Base-by-base conservation (phyloP, 345 rosid species). In the Brassica juncea region DNA sequence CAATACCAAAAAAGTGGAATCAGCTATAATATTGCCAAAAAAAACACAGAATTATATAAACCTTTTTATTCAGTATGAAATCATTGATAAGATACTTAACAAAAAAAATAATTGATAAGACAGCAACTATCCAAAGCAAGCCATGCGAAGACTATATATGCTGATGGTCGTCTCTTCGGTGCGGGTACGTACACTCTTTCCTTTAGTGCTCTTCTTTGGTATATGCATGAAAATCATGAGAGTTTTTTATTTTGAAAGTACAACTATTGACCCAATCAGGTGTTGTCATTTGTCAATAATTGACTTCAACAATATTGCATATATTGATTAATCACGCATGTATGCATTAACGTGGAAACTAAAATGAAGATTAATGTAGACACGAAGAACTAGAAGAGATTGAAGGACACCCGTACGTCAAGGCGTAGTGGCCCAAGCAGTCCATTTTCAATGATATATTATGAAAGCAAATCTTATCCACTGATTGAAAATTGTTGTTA, bases 361-460 rank as follows among this genome's bases (percentile, higher is more conserved):
- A 15, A 34, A 34, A 15, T 3, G 9, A 15, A 65, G 1, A 65
- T 16, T 34, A 65, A 34, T 4, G 68, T 34, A 34, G 68, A 65
- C 21, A 35, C 68, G 28, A 65, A 6, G 14, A 32, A 32, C 8
- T 3, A 8, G 19, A 32, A 65, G 1, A 6, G 52, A 49, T 3
- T 16, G n/a, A 31, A 70, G 31, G 65, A 19, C 44, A 31, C 74
- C 47, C 52, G 52, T 42, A 42, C 52, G 62, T 42, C 61, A 66
- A 78, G 63, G 77, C 66, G 77, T 72, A 77, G 82, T 30, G 37
- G 16, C 66, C 77, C 77, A 78, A 78, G 44, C 61, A 78, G 68
- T 66, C 68, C 37, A 66, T 78, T 58, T 42, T 42, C 52, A 10
- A 42, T 65, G 66, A 55, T 71, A 37, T 35, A 21, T 39, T 28